phyloP scores from a whole-genome alignment of 345 rosid genomes.

The Atalantia buxifolia region DNA sequence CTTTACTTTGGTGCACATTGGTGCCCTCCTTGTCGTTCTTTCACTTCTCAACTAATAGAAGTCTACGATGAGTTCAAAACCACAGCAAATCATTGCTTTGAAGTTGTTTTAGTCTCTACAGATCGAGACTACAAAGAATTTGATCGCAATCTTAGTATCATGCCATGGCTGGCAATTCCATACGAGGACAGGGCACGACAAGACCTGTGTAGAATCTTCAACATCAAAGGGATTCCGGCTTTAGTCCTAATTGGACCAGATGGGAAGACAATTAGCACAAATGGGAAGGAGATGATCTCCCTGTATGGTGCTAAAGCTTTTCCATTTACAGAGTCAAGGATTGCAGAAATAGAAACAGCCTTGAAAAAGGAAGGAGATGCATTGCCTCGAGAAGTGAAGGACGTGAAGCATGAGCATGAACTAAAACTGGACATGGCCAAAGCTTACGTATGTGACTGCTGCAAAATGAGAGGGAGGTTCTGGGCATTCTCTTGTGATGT shows the following conservation, averaged over 20 bases:
- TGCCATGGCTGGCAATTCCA: constrained; percentile 84
- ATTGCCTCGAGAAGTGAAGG: constrained; percentile 52
- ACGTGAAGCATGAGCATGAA: constrained; percentile 55
- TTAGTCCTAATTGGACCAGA: constrained; percentile 63
- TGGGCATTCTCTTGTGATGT: constrained; percentile 78
- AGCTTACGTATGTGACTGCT: constrained; percentile 64
- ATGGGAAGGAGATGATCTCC: constrained; percentile 54
- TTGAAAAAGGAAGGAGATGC: constrained; percentile 66
- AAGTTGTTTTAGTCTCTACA: constrained; percentile 59
- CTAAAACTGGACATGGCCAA: constrained; percentile 77
- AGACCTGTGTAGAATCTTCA: constrained; percentile 67
- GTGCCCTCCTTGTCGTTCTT: constrained; percentile 74
- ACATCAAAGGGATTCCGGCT: constrained; percentile 66
- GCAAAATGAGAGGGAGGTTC: constrained; percentile 61
- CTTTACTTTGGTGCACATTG: constrained; percentile 74
- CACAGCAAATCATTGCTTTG: constrained; percentile 35
- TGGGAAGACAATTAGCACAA: constrained; percentile 51
- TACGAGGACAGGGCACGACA: constrained; percentile 59
- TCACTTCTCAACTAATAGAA: constrained; percentile 60
- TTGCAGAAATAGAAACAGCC: constrained; percentile 46
- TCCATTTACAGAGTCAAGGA: constrained; percentile 60
- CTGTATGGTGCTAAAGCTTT: constrained; percentile 62
- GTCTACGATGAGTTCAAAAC: constrained; percentile 44
- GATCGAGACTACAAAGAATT: constrained; percentile 67
- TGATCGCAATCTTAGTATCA: constrained; percentile 37